Evolutionary conservation across 345 rosid genomes (phyloP), one percentile per base, ranked within the genome.

Genomic region (Durio zibethinus): DNA sequence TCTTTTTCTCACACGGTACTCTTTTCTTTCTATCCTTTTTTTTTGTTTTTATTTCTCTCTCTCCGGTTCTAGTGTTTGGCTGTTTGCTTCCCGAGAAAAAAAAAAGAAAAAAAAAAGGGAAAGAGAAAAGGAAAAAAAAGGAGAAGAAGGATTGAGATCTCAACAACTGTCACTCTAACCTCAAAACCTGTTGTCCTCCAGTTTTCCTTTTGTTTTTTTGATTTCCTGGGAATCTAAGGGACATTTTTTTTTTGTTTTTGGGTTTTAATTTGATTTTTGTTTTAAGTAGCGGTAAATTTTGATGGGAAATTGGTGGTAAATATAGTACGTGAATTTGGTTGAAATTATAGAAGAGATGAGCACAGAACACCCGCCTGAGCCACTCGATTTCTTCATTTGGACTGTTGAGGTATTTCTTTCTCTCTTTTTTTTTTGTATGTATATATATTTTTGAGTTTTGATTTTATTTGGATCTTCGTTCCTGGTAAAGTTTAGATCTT

Each of bases 311-410:
- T 65, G 62, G 47, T 63, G 48, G 18, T 66, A 33, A 81, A 64
- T 77, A 42, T 29, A 64, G 18, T 50, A 71, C 76, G 73, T 68
- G n/a, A 69, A 14, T 48, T 78, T 79, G 77, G 70, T 72, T 47
- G 65, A 65, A 27, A 31, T 75, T 10, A 63, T 57, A 71, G 53
- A 76, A 74, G 82, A 78, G 67, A 95, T 95, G 98, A 93, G 83
- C 87, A 92, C 88, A 87, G 94, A 84, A 45, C 85, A 79, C 74
- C 90, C 89, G 0, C 98, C 99, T 0, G 99, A 95, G 90, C 99
- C 98, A 33, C 98, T 95, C 64, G 99, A 95, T 95, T 95, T 95
- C 97, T 95, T 95, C 90, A 93, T 95, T 82, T 95, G 99, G 99
- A 95, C 97, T 80, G 91, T 93, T 68, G 97, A 95, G 99, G 98